These are phyloP conservation scores for Endocladia muricata DNA, from an alignment of 31 red algal species.

Conservation along the genomic window DNA sequence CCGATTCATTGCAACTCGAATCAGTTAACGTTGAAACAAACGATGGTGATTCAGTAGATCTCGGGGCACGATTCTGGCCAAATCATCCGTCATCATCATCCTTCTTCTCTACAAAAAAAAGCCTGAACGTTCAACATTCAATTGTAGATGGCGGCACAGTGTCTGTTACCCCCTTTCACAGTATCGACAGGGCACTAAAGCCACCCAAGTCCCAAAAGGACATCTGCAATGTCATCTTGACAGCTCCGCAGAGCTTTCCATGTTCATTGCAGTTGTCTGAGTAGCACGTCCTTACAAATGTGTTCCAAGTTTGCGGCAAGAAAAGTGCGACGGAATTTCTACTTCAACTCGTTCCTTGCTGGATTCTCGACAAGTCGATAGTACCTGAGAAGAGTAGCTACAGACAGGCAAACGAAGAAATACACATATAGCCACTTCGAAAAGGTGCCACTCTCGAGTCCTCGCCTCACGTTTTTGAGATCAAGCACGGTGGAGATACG, in stretches of 20 bases:
- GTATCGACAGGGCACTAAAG: not conserved
- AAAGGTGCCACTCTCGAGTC: not conserved
- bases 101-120: not conserved
- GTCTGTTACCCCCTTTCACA: not conserved
- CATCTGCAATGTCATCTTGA: not conserved
- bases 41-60: not conserved
- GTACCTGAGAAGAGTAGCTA: not conserved
- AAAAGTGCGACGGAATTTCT: not conserved
- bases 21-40: not conserved
- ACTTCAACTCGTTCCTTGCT: constrained; percentile 18
- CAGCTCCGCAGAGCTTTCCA: not conserved
- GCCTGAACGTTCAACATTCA: not conserved
- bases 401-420: not conserved
- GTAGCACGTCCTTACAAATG: not conserved
- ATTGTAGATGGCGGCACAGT: not conserved
- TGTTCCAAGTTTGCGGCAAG: not conserved
- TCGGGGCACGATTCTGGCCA: not conserved
- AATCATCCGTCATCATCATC: not conserved
- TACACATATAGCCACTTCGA: not conserved
- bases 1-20: too few relatives aligned
- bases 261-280: not conserved
- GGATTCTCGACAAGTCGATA: constrained; percentile 38
- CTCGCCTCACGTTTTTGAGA: constrained; percentile 22
- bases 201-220: not conserved
- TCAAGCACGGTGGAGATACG: not conserved